Percentiles rank a stretch among this genome's conserved stretches.
Conservation (phyloP, 2,329 filamentous ascomycete genomes). For the Byssochlamys sp. region DNA sequence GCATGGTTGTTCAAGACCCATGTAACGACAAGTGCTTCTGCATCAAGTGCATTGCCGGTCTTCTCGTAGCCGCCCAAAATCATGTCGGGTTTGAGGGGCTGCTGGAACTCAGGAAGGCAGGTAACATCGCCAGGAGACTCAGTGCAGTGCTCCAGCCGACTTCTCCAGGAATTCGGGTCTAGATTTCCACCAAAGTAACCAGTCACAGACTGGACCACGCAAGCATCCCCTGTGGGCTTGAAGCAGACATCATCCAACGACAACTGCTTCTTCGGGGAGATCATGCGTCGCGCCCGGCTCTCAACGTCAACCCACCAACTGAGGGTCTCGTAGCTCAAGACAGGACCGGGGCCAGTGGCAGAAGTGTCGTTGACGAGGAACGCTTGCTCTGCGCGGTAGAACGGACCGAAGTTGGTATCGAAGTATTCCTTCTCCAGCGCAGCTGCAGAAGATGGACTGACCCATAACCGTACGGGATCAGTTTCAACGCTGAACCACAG, state of each 20-base stretch:
- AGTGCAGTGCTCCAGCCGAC: slow-evolving; percentile 62
- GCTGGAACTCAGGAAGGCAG: slow-evolving; percentile 80
- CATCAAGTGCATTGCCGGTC: slow-evolving; percentile 55
- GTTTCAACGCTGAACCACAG: slow-evolving; percentile 78
- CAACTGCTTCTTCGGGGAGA: slow-evolving; percentile 58
- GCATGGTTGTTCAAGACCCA: slow-evolving; percentile 88
- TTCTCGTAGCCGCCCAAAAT: slow-evolving; percentile 72
- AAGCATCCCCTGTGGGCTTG: slow-evolving; percentile 80
- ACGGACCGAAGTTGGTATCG: slow-evolving; percentile 84
- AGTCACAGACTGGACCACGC: slow-evolving; percentile 85
- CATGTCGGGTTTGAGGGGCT: slow-evolving; percentile 76
- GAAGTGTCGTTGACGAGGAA: slow-evolving; percentile 85
- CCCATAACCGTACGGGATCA: slow-evolving; percentile 87
- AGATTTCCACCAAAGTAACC: slow-evolving; percentile 72
- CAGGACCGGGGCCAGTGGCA: slow-evolving; percentile 56
- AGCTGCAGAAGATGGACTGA: slow-evolving; percentile 83
- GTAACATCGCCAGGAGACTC: slow-evolving; percentile 60
- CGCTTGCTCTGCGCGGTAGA: slow-evolving; percentile 85
- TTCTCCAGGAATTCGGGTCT: slow-evolving; percentile 58
- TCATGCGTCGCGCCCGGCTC: slow-evolving; percentile 60
- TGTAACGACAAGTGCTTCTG: slow-evolving; percentile 73
- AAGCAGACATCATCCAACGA: slow-evolving; percentile 80
- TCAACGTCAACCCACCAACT: slow-evolving; percentile 92
- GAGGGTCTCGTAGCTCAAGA: slow-evolving; percentile 79
- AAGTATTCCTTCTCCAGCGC: slow-evolving; percentile 92